Evolutionary conservation across 2,329 filamentous ascomycete species (phyloP), one percentile per base, ranked within the genome.

Genomic region (Fusarium pseudonygamai): DNA sequence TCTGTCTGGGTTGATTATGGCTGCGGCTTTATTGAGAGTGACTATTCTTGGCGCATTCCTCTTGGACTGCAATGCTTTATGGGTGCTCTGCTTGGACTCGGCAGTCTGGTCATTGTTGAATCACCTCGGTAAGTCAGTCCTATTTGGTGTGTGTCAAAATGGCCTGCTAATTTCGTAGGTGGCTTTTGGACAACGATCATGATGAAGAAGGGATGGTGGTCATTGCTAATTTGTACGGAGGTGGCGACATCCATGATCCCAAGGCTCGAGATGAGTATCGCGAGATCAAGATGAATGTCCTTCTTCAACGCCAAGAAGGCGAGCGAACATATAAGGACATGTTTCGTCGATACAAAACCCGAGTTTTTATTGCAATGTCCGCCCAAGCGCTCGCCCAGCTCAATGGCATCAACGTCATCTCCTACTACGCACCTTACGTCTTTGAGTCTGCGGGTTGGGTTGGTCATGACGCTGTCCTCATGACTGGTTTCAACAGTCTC

Each of bases 1-100:
- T 98, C 96, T 77, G 96, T 98, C 28, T 99, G 96, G 96, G 96
- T 98, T 34, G 96, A 99, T 82, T 99, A 98, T 83, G 96, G 96
- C 78, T 98, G 95, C 83, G 96, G 93, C 65, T 98, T 88, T 80
- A 98, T 99, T 79, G 83, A 94, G 71, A 93, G 87, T 78, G 87
- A 98, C 81, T 88, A 92, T 84, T 94, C 96, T 5, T 99, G 96
- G 96, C 93, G 96, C 55, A 78, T 98, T 49, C 96, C 96, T 4
- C 85, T 99, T 58, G 84, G 95, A 50, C 93, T 97, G 91, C 96
- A 99, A 83, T 98, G 96, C 79, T 82, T 97, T 52, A 98, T 99
- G 95, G 96, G 96, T 37, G 89, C 90, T 47, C 86, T 99, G 55
- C 88, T 99, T 39, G 96, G 91, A 14, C 64, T 95, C 59, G 96